Conservation (phyloP, 1,139 yeast genomes). For the Ogataea hybrid region DNA sequence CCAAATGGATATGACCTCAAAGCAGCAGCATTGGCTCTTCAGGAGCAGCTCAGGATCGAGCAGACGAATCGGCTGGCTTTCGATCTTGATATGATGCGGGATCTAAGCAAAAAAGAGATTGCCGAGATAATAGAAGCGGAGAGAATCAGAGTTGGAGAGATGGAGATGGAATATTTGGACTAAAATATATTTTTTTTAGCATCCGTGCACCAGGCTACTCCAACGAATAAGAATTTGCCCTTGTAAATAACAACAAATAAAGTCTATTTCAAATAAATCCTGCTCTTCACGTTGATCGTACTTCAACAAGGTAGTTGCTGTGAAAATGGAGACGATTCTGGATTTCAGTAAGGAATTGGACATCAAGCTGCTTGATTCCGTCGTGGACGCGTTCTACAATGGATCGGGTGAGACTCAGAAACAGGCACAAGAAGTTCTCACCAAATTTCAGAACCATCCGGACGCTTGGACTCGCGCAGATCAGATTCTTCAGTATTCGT, state of each 20-base stretch:
- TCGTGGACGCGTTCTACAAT: conserved; percentile 83
- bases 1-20: conserved; percentile 2
- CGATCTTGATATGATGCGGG: conserved; percentile 13
- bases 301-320: conserved; percentile 5
- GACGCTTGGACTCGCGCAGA: conserved; percentile 97
- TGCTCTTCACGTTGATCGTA: neutral
- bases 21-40: conserved; percentile 14
- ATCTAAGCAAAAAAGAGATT: conserved; percentile 7
- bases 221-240: conserved; percentile 23
- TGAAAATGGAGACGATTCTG: conserved; percentile 76
- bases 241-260: conserved; percentile 15
- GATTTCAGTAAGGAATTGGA: conserved; percentile 87
- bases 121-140: conserved; percentile 10
- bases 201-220: conserved; percentile 7
- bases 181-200: conserved; percentile 1
- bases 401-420: conserved; percentile 82
- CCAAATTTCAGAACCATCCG: conserved; percentile 89
- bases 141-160: conserved; percentile 8
- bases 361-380: conserved; percentile 72
- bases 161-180: conserved; percentile 5
- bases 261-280: neutral
- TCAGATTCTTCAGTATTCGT: conserved; percentile 75
- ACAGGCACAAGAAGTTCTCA: conserved; percentile 78
- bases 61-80: conserved; percentile 9
- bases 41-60: conserved; percentile 4